phyloP scores from a whole-genome alignment of 495 filamentous ascomycete species.

The Talaromyces borbonicus region DNA sequence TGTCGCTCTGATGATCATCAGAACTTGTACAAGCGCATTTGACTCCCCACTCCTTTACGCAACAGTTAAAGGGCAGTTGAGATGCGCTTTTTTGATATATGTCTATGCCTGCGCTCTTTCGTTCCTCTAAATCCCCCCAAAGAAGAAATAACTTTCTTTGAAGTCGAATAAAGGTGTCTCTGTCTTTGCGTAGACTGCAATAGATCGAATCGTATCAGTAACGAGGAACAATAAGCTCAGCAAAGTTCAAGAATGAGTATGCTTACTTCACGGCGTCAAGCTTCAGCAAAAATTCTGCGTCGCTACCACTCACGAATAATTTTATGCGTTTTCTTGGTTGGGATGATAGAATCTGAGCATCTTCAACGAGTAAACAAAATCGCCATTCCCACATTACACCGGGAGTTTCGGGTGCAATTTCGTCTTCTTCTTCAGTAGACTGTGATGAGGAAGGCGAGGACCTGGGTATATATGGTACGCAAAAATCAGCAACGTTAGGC shows the following conservation, averaged over 20 bases:
- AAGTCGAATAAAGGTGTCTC: slow-evolving; percentile 36
- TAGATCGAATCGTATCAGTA: background rate
- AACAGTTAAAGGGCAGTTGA: slow-evolving; percentile 27
- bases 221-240: background rate
- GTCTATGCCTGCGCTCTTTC: slow-evolving; percentile 26
- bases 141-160: slow-evolving; percentile 66
- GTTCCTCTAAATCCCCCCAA: slow-evolving; percentile 81
- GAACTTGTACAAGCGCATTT: slow-evolving; percentile 18
- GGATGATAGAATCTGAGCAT: slow-evolving; percentile 29
- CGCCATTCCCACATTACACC: slow-evolving; percentile 61
- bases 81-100: slow-evolving; percentile 12
- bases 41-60: slow-evolving; percentile 47
- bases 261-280: slow-evolving; percentile 62
- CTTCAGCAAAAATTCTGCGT: slow-evolving; percentile 55
- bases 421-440: slow-evolving; percentile 23
- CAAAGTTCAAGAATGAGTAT: slow-evolving; percentile 1
- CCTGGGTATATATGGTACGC: slow-evolving; percentile 35
- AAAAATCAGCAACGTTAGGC: slow-evolving; percentile 60
- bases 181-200: slow-evolving; percentile 45
- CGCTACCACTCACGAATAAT: slow-evolving; percentile 53
- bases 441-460: slow-evolving; percentile 38
- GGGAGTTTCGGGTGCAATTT: slow-evolving; percentile 16
- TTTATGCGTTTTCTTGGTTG: slow-evolving; percentile 41
- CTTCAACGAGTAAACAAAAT: slow-evolving; percentile 65
- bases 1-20: too few relatives aligned